Evolutionary conservation across 352 stramenopile species (phyloP).

Genomic region (Pythium apleroticum): DNA sequence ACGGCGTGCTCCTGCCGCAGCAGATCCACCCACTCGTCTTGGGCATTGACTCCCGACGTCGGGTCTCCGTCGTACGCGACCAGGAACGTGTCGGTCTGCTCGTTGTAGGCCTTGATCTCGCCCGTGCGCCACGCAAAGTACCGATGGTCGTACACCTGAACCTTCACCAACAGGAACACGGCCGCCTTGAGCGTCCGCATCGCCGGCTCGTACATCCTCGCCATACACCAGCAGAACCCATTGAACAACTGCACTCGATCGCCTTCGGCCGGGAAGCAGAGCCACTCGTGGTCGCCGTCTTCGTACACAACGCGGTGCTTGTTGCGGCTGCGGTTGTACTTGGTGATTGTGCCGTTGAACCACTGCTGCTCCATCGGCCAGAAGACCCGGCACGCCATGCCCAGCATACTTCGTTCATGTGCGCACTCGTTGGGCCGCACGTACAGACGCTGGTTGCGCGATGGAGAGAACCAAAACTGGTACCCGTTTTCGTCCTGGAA

Average conservation of each 20-base stretch:
- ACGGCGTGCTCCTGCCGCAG: constrained; percentile 59
- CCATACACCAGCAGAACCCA: constrained; percentile 72
- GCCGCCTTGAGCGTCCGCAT: constrained; percentile 49
- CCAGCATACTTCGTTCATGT: constrained; percentile 50
- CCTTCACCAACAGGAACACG: constrained; percentile 46
- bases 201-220: constrained; percentile 56
- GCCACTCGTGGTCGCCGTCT: constrained; percentile 78
- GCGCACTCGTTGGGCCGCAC: constrained; percentile 70
- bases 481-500: constrained; percentile 62
- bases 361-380: constrained; percentile 80
- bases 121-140: constrained; percentile 52
- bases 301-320: constrained; percentile 76
- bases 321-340: constrained; percentile 60
- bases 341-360: constrained; percentile 55
- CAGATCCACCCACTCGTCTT: constrained; percentile 60
- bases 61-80: constrained; percentile 47
- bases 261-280: constrained; percentile 37
- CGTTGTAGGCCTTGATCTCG: constrained; percentile 49
- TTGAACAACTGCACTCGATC: constrained; percentile 72
- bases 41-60: background rate
- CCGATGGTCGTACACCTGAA: constrained; percentile 55
- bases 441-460: constrained; percentile 52
- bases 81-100: constrained; percentile 54
- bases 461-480: constrained; percentile 83
- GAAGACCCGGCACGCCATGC: constrained; percentile 59